Conservation (phyloP, 495 filamentous ascomycete species). For the Aspergillus haitiensis region DNA sequence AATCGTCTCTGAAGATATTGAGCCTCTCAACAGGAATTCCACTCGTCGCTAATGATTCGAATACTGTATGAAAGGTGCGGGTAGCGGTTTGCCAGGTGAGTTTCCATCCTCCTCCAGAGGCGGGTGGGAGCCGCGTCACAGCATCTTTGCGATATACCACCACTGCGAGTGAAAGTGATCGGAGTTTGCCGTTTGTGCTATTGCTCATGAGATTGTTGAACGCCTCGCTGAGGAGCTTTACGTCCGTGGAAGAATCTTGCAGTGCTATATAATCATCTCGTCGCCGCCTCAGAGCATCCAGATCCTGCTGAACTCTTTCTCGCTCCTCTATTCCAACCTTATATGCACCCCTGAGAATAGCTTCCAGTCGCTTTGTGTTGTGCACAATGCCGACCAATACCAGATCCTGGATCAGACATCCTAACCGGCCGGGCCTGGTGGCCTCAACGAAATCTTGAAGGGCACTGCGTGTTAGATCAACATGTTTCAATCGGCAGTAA, state of each 20-base stretch:
- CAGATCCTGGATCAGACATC: neutral
- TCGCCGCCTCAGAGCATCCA: neutral
- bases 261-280: neutral
- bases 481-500: neutral
- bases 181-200: neutral
- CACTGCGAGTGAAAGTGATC: constrained; percentile 5
- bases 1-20: neutral
- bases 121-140: neutral
- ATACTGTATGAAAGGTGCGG: constrained; percentile 1
- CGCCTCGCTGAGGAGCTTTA: neutral
- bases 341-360: neutral
- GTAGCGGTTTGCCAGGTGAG: constrained; percentile 7
- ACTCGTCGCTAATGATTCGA: neutral
- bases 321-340: neutral
- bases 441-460: constrained; percentile 2
- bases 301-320: neutral
- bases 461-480: neutral
- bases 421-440: constrained; percentile 7
- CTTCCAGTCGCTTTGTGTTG: constrained; percentile 2
- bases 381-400: constrained; percentile 8
- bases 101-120: neutral
- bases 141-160: constrained; percentile 10
- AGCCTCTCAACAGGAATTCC: neutral
- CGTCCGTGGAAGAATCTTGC: neutral
- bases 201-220: neutral